Conservation (phyloP, 441 rosid genomes). For the Rhodomyrtus psidioides region DNA sequence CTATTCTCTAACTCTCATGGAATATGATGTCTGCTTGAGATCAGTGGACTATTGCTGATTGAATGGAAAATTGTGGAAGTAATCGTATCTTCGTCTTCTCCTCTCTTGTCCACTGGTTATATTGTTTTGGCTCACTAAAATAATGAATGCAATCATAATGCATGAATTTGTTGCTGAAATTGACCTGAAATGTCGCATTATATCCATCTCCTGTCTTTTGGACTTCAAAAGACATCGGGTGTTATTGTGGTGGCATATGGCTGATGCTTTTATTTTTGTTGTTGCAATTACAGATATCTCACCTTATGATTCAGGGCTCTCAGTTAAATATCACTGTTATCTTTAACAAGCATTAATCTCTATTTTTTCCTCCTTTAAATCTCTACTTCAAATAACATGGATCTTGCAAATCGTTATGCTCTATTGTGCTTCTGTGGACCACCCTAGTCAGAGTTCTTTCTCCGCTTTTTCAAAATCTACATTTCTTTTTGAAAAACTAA, state of each 20-base stretch:
- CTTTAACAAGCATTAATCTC: background rate
- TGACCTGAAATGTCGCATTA: background rate
- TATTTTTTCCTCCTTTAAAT: background rate
- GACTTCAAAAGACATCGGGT: background rate
- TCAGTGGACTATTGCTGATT: background rate
- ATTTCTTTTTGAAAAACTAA: background rate
- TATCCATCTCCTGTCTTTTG: background rate
- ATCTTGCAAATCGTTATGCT: background rate
- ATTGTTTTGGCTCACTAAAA: background rate
- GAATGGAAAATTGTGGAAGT: background rate
- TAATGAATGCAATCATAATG: background rate
- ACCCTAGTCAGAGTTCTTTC: background rate
- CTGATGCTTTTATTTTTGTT: background rate
- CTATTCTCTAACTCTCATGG: background rate
- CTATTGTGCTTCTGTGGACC: background rate
- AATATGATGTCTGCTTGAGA: background rate
- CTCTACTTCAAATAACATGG: background rate
- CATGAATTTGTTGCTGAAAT: background rate
- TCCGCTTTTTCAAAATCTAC: background rate
- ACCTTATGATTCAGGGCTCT: background rate
- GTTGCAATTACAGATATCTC: background rate
- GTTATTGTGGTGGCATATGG: background rate
- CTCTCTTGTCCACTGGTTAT: background rate
- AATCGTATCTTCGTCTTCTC: background rate
- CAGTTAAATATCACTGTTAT: background rate